phyloP scores from a whole-genome alignment of 2,329 filamentous ascomycete genomes.

The Calonectria leucothoes region DNA sequence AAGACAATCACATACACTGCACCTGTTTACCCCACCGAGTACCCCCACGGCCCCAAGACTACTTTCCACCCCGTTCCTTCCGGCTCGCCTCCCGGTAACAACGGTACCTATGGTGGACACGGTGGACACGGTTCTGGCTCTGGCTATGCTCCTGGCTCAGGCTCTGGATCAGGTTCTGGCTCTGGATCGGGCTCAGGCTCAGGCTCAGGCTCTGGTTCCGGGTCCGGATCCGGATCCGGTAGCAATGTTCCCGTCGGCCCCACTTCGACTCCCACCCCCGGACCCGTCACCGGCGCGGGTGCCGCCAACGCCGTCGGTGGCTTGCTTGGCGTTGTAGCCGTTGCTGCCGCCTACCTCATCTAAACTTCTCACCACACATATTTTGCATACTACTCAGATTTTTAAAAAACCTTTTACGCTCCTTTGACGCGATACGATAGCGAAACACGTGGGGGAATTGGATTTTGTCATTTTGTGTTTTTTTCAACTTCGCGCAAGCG shows the following conservation, averaged over 20 bases:
- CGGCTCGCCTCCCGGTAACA: conserved; percentile 25
- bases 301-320: conserved; percentile 48
- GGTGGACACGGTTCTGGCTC: conserved; percentile 20
- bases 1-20: conserved; percentile 42
- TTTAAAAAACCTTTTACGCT: background rate
- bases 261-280: conserved; percentile 25
- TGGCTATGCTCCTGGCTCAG: background rate
- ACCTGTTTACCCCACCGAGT: conserved; percentile 27
- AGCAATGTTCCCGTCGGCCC: conserved; percentile 28
- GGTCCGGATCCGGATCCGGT: conserved; percentile 20
- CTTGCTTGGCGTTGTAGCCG: conserved; percentile 51
- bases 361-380: conserved; percentile 41
- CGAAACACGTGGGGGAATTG: conserved; percentile 16
- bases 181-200: background rate
- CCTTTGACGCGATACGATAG: conserved; percentile 16
- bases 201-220: background rate
- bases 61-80: conserved; percentile 34
- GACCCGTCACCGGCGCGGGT: conserved; percentile 41
- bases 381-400: background rate
- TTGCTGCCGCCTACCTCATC: conserved; percentile 55
- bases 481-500: conserved; percentile 11
- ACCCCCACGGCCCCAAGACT: conserved; percentile 12
- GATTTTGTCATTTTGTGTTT: background rate
- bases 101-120: conserved; percentile 25
- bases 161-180: background rate